Evolutionary conservation across 805 yeast species (phyloP), one percentile per base, ranked within the genome.

Genomic region (Isabelozyma rhagii): DNA sequence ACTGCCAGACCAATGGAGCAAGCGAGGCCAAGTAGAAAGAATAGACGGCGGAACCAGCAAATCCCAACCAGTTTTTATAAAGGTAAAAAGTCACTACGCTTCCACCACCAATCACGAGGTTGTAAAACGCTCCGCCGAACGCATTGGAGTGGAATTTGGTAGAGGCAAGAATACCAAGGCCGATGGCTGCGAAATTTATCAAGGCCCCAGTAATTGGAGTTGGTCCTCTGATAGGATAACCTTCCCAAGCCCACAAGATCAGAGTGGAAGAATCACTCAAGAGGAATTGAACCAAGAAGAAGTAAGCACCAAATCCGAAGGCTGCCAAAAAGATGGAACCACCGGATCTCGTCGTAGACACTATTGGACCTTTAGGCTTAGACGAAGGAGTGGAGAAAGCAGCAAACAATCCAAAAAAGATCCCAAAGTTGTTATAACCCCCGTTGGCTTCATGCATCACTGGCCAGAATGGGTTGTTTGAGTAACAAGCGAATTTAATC

Each of bases 381-480:
- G 53, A 44, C 1, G 48, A 58, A 18, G 85, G 80, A 3, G 97
- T 81, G 48, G 85, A 72, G n/a, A 81, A 57, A 3, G 93, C 91
- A 39, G 83, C 78, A 8, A 79, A 54, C 4, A 84, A 57, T 18
- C 96, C 97, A 46, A 87, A 51, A 4, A 74, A 66, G 3, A 90
- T 66, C 40, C 94, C 96, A 29, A 82, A 68, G 47, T 74, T 75
- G 67, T 93, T 93, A 76, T 82, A 82, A 11, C 99, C 99, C 15
- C 97, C 97, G 58, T 89, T 91, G 10, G 74, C 79, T 14, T 76
- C 77, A 64, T 91, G 85, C 92, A 94, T 85, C 46, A 92, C 87
- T 28, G 98, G 96, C 99, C 99, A 94, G 44, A 91, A 74, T 39
- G 99, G 99, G 64, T 94, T 94, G 63, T 92, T 92, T 2, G 98